Percentiles rank a stretch among this genome's conserved stretches.
These are phyloP conservation scores for Isoetes taiwanensis DNA, from an alignment of 75 land plant species.

Conservation along the genomic window DNA sequence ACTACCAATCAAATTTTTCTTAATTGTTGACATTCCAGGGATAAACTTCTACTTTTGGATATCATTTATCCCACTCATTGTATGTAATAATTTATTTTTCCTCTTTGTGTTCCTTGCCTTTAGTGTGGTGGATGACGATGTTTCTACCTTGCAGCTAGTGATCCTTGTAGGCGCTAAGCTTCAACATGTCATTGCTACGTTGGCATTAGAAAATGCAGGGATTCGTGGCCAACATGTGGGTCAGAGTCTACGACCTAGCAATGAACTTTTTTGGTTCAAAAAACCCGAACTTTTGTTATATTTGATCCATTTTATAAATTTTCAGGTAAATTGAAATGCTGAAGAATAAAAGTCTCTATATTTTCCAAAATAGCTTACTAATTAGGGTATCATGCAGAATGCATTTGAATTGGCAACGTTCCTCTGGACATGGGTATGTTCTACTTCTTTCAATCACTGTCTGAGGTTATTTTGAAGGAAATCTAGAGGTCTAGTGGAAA, in stretches of 20 bases:
- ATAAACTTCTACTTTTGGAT: constrained; percentile 85
- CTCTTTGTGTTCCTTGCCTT: not conserved
- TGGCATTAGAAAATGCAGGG: constrained; percentile 64
- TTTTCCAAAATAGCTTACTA: not conserved
- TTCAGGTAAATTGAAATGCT: constrained; percentile 42
- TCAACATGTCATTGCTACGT: constrained; percentile 74
- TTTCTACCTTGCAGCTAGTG: constrained; percentile 38
- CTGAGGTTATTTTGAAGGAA: too few relatives aligned
- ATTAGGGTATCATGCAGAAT: constrained; percentile 40
- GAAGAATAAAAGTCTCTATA: not conserved
- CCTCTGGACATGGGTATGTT: constrained; percentile 92
- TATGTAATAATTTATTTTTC: constrained; percentile 26
- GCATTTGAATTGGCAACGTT: constrained; percentile 94
- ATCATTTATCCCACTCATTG: constrained; percentile 61
- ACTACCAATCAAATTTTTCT: constrained; percentile 2
- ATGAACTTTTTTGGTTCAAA: constrained; percentile 91
- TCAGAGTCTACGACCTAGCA: constrained; percentile 41
- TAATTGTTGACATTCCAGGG: constrained; percentile 25
- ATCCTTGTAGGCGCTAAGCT: constrained; percentile 73
- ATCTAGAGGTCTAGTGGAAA: too few relatives aligned
- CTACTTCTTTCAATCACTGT: too few relatives aligned
- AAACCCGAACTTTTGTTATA: constrained; percentile 61
- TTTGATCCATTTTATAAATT: constrained; percentile 77
- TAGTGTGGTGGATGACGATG: not conserved
- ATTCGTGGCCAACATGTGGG: constrained; percentile 26